phyloP scores from a whole-genome alignment of 2,329 filamentous ascomycete species.

The Lasiodiplodia hormozganensis region DNA sequence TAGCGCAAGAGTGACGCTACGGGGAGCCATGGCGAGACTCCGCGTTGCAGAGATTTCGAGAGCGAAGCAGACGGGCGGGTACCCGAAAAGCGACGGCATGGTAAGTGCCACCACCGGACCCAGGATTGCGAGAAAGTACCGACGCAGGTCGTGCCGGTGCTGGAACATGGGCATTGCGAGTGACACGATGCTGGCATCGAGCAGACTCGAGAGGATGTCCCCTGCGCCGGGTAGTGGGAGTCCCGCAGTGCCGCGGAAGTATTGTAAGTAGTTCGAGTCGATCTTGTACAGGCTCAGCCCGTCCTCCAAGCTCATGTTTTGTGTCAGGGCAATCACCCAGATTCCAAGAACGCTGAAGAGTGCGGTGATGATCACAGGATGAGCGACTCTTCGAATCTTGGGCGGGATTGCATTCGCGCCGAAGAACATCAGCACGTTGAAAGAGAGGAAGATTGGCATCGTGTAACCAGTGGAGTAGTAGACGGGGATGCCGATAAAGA shows the following conservation, averaged over 20 bases:
- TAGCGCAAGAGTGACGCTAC: conserved; percentile 67
- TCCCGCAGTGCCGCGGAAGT: conserved; percentile 53
- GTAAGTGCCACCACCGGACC: conserved; percentile 61
- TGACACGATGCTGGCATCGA: conserved; percentile 66
- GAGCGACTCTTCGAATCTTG: conserved; percentile 59
- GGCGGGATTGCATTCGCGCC: conserved; percentile 57
- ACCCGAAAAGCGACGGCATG: conserved; percentile 62
- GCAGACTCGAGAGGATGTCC: conserved; percentile 61
- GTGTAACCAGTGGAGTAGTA: conserved; percentile 62
- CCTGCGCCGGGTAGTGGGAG: conserved; percentile 59
- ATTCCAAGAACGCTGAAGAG: conserved; percentile 60
- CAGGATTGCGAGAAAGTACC: conserved; percentile 58
- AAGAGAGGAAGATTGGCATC: conserved; percentile 52
- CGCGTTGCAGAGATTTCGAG: conserved; percentile 62
- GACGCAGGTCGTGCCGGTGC: conserved; percentile 58
- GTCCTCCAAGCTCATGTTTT: conserved; percentile 49
- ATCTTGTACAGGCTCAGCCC: conserved; percentile 60
- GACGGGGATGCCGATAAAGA: conserved; percentile 61
- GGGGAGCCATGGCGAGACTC: conserved; percentile 62
- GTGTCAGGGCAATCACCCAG: conserved; percentile 60
- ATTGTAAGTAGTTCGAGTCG: conserved; percentile 59
- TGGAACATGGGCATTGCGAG: conserved; percentile 68
- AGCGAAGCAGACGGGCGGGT: conserved; percentile 62
- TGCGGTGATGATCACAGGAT: conserved; percentile 65
- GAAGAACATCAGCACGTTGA: conserved; percentile 63